Evolutionary conservation across 306 rosid genomes (phyloP).

Genomic region (Leucaena leucocephala): DNA sequence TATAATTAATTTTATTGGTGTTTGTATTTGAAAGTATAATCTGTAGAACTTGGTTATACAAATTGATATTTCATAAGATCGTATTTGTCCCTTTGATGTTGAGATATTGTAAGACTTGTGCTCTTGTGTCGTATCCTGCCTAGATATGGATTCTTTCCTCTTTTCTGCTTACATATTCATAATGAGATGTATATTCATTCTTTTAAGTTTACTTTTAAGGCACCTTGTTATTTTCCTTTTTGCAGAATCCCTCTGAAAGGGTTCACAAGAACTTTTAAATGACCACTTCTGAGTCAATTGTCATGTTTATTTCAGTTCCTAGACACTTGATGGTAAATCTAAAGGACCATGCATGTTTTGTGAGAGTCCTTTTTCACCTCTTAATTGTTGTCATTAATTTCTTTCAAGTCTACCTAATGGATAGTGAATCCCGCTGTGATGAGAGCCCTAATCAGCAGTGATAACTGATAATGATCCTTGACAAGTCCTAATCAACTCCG

Average conservation of each 20-base stretch:
- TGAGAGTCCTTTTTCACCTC: slow-evolving; percentile 26
- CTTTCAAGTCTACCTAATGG: slow-evolving; percentile 2
- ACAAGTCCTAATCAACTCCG: neutral
- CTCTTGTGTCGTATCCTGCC: neutral
- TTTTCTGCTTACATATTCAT: neutral
- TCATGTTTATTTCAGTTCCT: slow-evolving; percentile 21
- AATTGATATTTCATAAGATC: slow-evolving; percentile 22
- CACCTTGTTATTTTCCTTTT: slow-evolving; percentile 10
- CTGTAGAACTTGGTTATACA: slow-evolving; percentile 14
- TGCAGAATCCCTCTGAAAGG: slow-evolving; percentile 19
- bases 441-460: slow-evolving; percentile 17
- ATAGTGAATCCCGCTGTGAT: slow-evolving; percentile 20
- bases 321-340: slow-evolving; percentile 17
- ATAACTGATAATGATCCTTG: slow-evolving; percentile 12
- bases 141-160: neutral
- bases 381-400: slow-evolving; percentile 7
- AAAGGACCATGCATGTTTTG: slow-evolving; percentile 1
- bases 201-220: slow-evolving; percentile 14
- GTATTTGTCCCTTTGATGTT: slow-evolving; percentile 32
- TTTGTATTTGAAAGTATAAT: slow-evolving; percentile 12
- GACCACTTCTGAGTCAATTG: neutral
- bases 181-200: slow-evolving; percentile 17
- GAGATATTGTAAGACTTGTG: slow-evolving; percentile 7
- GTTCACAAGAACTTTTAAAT: slow-evolving; percentile 3
- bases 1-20: slow-evolving; percentile 7